Evolutionary conservation across 2,329 filamentous ascomycete genomes (phyloP).

Genomic region (Sporothrix variecibatus): DNA sequence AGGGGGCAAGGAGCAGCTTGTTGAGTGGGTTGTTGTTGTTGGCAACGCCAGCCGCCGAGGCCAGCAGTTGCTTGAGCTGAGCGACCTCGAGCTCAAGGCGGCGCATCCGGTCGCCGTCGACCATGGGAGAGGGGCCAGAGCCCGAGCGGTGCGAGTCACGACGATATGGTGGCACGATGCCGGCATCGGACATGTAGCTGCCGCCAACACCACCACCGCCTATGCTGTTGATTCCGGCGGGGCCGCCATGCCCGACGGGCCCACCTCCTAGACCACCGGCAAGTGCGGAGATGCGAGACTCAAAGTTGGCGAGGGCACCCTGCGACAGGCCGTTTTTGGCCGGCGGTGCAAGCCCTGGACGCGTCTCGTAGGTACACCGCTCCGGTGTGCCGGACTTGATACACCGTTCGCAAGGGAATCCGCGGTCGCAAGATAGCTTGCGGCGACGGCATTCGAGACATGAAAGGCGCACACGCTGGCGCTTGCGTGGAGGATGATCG

Average conservation of each 20-base stretch:
- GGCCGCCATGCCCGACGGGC: conserved; percentile 21
- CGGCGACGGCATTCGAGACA: conserved; percentile 62
- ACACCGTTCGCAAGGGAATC: conserved; percentile 63
- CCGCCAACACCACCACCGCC: conserved; percentile 17
- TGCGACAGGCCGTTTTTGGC: conserved; percentile 51
- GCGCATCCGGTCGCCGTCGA: conserved; percentile 59
- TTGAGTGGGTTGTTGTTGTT: neutral
- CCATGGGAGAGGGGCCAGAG: conserved; percentile 14
- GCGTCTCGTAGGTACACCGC: conserved; percentile 60
- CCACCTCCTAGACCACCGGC: conserved; percentile 39
- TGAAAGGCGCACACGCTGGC: conserved; percentile 60
- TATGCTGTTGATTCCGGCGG: conserved; percentile 37
- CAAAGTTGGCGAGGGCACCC: conserved; percentile 48
- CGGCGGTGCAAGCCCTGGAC: conserved; percentile 42
- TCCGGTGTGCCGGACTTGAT: conserved; percentile 63
- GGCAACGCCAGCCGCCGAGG: conserved; percentile 21
- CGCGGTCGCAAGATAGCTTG: conserved; percentile 63
- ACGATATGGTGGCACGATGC: conserved; percentile 37
- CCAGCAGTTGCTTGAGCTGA: conserved; percentile 56
- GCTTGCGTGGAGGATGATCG: conserved; percentile 49
- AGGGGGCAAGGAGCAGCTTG: conserved; percentile 29
- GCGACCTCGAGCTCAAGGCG: conserved; percentile 61
- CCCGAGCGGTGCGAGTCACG: conserved; percentile 39
- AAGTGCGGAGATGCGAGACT: conserved; percentile 45
- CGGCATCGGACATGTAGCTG: conserved; percentile 33